phyloP scores from a whole-genome alignment of 129 eudicot species.

The Escallonia herrerae region DNA sequence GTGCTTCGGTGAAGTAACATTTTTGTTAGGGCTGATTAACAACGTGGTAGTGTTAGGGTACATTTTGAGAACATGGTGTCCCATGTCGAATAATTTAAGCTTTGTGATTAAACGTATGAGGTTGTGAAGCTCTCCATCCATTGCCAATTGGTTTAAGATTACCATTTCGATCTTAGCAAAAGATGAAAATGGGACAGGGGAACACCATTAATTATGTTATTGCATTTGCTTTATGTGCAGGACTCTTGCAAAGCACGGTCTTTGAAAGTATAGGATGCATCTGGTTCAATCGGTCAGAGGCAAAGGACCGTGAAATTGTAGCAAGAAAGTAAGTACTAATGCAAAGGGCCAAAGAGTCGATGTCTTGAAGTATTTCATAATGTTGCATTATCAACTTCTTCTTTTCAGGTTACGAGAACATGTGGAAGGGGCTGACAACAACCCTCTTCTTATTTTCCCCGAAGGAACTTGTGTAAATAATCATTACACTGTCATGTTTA shows the following conservation, averaged over 20 bases:
- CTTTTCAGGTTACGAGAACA: conserved; percentile 86
- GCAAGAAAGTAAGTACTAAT: conserved; percentile 70
- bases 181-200: neutral
- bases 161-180: no score
- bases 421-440: conserved; percentile 87
- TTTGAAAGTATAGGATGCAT: conserved; percentile 97
- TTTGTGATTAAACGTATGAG: no score
- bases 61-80: no score
- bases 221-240: conserved; percentile 25
- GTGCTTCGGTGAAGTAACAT: no score
- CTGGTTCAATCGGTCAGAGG: conserved; percentile 97
- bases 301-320: conserved; percentile 97
- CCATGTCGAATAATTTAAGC: no score
- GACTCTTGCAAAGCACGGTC: conserved; percentile 91
- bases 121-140: no score
- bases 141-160: no score
- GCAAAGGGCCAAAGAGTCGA: conserved; percentile 1
- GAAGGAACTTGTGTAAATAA: conserved; percentile 99
- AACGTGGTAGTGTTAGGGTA: no score
- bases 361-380: conserved; percentile 5
- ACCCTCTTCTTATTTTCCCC: conserved; percentile 97
- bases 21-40: no score
- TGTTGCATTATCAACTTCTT: conserved; percentile 6
- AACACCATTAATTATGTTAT: conserved; percentile 3
- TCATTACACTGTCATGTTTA: conserved; percentile 91